These are phyloP conservation scores for Parasitella parasitica DNA, from an alignment of 371 early-diverging fungal genomes.

Conservation along the genomic window DNA sequence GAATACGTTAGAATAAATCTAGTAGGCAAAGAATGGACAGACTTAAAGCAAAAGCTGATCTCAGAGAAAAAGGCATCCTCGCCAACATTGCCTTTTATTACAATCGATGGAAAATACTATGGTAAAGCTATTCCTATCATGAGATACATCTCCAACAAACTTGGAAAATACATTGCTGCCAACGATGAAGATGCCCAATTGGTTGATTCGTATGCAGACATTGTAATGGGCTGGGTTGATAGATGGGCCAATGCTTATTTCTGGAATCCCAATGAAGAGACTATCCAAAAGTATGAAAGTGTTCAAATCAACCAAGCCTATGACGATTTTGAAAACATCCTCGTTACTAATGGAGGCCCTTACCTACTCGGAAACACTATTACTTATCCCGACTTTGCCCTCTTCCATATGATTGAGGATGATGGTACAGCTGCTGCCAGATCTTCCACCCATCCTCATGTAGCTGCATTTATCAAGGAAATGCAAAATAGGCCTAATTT, in stretches of 20 bases:
- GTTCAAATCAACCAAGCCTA: neutral
- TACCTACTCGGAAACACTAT: conserved; percentile 27
- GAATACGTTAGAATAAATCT: conserved; percentile 18
- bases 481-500: conserved; percentile 14
- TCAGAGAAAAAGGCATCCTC: neutral
- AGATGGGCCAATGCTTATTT: neutral
- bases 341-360: conserved; percentile 17
- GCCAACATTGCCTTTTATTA: conserved; percentile 27
- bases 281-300: conserved; percentile 3
- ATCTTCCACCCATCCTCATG: neutral
- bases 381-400: conserved; percentile 29
- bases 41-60: conserved; percentile 9
- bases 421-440: neutral
- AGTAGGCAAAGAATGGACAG: conserved; percentile 18
- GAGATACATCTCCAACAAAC: conserved; percentile 22
- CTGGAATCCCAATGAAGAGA: neutral
- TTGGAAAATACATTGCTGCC: conserved; percentile 23
- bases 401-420: conserved; percentile 22
- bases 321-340: conserved; percentile 5
- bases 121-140: conserved; percentile 22
- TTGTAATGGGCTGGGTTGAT: conserved; percentile 8
- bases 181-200: conserved; percentile 26
- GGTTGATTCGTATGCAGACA: conserved; percentile 21
- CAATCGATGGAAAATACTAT: conserved; percentile 24
- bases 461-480: conserved; percentile 12